Base-by-base conservation (phyloP, 176 grass and related monocot genomes). In the Microstegium vimineum region DNA sequence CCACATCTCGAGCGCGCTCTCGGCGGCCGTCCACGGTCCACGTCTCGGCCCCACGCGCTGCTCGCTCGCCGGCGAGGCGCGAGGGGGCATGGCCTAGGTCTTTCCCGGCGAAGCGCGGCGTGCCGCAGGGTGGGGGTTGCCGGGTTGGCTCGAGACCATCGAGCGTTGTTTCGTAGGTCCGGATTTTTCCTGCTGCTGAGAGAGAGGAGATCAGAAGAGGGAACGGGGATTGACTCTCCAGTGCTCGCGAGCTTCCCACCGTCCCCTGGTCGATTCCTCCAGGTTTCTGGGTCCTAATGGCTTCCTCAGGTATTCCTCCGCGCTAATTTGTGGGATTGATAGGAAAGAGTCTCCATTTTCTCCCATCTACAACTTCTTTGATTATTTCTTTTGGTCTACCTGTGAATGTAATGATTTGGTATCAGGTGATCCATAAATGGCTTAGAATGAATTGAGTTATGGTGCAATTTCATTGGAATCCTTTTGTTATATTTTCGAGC, bases 1-100 rank as follows among this genome's bases (percentile, higher is more conserved):
- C 77, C 77, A 68, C 77, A 80, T 67, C 62, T 80, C 62, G 13
- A 36, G 77, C 30, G 63, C 43, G 77, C 77, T 10, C 69, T 9
- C 45, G 41, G 69, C 69, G 69, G 25, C 69, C 41, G 69, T 45
- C 69, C n/a, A n/a, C n/a, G n/a, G n/a, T n/a, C n/a, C 41, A 73
- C 69, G 69, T 27, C 69, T 47, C 25, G 41, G 41, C 1, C 41
- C 25, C 15, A 13, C 23, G 69, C 41, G 15, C 25, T 49, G 69
- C 41, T 43, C 40, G 69, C 23, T 60, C 25, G 59, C 59, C 60
- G 60, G 60, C 60, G 26, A 12, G 26, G 60, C 10, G 59, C 59
- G 59, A 26, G 60, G 54, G 8, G 54, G 60, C 5, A n/a, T 59
- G 54, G 22, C 54, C 3, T 59, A 59, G 54, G 54, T 59, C n/a